phyloP scores from a whole-genome alignment of 257 asterid species.

The Nicotiana otophora region DNA sequence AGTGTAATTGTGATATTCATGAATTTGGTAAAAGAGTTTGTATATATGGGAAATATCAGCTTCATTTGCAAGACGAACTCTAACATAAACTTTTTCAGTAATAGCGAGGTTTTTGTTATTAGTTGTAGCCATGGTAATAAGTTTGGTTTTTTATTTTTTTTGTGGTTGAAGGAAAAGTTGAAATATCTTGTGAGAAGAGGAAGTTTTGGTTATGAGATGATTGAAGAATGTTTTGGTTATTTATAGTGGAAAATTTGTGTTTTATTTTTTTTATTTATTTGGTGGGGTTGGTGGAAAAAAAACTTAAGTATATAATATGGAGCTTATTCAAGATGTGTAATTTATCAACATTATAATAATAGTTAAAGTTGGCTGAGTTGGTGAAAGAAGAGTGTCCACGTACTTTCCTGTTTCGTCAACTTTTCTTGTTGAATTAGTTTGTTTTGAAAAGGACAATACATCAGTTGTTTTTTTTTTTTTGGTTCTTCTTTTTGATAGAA shows the following conservation, averaged over 20 bases:
- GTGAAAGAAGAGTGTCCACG: no score
- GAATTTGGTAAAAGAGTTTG: constrained; percentile 15
- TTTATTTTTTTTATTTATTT: background rate
- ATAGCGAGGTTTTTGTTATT: background rate
- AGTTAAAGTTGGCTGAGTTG: no score
- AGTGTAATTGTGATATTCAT: background rate
- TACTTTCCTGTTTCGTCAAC: no score
- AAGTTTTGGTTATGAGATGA: background rate
- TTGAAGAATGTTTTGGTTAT: background rate
- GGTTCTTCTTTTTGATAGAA: no score
- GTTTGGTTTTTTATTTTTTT: background rate
- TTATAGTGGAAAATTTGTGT: background rate
- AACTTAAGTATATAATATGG: background rate
- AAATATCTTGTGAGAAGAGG: no score
- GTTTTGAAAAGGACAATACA: no score
- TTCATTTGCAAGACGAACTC: constrained; percentile 13
- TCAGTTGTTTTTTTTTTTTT: no score
- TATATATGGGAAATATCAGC: constrained; percentile 8
- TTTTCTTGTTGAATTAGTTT: no score
- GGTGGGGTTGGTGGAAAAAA: background rate
- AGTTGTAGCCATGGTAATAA: background rate
- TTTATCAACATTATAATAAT: background rate
- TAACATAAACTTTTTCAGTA: constrained; percentile 3
- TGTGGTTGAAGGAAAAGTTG: no score
- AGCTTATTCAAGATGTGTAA: background rate